A percentile compares a stretch with the other conserved stretches of the same genome.
phyloP scores from a whole-genome alignment of 176 grass and related monocot genomes.

The Otatea glauca region DNA sequence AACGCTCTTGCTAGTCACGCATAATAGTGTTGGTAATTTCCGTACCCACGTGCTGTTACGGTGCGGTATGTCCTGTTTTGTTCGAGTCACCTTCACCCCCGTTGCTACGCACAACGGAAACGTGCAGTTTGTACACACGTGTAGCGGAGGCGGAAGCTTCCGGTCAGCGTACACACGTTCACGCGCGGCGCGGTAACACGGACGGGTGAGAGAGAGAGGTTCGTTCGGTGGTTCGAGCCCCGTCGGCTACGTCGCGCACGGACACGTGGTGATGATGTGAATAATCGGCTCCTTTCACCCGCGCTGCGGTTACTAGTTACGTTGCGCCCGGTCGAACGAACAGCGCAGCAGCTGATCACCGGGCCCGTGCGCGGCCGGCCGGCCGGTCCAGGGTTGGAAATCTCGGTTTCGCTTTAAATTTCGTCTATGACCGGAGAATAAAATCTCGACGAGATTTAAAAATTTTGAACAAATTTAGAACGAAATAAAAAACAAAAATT shows the following conservation, averaged over 20 bases:
- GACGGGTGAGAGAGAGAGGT: too few species aligned
- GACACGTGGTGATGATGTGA: not conserved
- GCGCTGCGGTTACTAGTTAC: not conserved
- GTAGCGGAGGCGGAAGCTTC: conserved; percentile 12
- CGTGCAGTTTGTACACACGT: not conserved
- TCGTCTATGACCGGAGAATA: too few species aligned
- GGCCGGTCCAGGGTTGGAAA: too few species aligned
- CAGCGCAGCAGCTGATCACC: not conserved
- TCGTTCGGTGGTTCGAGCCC: not conserved
- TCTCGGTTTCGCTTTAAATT: too few species aligned
- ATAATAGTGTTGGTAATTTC: too few species aligned
- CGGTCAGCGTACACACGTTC: not conserved
- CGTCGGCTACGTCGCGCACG: conserved; percentile 1
- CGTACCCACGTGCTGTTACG: too few species aligned
- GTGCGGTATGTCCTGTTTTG: not conserved
- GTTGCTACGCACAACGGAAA: too few species aligned
- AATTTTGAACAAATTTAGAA: too few species aligned
- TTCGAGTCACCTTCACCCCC: not conserved
- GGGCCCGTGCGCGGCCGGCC: not conserved
- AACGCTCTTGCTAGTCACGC: not conserved
- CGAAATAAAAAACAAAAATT: too few species aligned
- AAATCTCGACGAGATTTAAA: too few species aligned
- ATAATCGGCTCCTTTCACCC: too few species aligned
- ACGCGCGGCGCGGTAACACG: not conserved
- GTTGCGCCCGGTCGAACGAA: not conserved